Evolutionary conservation across 257 asterid species (phyloP).

Genomic region (Solanum tarijense): DNA sequence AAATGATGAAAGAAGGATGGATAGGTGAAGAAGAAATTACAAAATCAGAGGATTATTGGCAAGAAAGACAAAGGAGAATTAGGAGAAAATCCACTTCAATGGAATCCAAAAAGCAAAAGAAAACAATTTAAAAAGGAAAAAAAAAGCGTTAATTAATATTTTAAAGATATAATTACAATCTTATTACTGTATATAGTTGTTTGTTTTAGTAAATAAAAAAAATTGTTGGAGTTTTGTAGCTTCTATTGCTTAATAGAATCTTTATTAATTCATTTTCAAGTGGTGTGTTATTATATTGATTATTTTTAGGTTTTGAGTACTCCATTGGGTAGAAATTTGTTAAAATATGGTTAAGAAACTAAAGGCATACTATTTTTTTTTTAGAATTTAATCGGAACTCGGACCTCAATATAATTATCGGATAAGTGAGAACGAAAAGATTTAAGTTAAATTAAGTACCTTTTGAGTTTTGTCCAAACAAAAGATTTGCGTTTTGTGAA

Average conservation of each 20-base stretch:
- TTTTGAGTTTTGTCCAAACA: not conserved
- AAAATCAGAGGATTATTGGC: slow-evolving; percentile 1
- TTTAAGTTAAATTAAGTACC: not conserved
- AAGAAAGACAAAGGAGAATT: slow-evolving; percentile 3
- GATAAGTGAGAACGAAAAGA: too few species aligned
- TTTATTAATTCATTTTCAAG: not conserved
- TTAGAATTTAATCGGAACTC: too few species aligned
- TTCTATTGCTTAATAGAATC: not conserved
- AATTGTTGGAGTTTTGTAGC: not conserved
- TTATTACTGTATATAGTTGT: not conserved
- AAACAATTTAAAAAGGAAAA: slow-evolving; percentile 7
- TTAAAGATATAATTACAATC: not conserved
- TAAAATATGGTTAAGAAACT: too few species aligned
- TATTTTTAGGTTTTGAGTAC: not conserved
- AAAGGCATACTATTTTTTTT: too few species aligned
- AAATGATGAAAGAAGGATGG: slow-evolving; percentile 32
- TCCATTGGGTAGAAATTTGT: too few species aligned
- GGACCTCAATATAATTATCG: too few species aligned
- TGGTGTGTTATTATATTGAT: not conserved
- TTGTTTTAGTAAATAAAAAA: not conserved
- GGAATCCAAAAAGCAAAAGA: slow-evolving; percentile 34
- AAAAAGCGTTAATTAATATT: not conserved
- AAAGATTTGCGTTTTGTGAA: too few species aligned
- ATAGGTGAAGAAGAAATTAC: not conserved
- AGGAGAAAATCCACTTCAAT: slow-evolving; percentile 14